Percentiles rank a stretch among this genome's conserved stretches.
phyloP scores from a whole-genome alignment of 345 rosid species.

The Conringia planisiliqua region DNA sequence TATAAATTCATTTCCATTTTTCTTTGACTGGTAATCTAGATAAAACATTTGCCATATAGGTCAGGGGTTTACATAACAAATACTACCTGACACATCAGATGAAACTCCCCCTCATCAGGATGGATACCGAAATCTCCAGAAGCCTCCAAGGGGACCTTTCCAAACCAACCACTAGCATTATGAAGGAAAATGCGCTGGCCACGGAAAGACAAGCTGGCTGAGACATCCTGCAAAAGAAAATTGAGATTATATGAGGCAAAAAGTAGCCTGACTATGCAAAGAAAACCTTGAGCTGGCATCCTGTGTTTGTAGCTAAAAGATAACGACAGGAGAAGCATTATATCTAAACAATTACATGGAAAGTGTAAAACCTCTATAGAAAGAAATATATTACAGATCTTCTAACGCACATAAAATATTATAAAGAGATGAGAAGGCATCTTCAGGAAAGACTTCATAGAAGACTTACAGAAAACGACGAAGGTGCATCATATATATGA shows the following conservation, averaged over 20 bases:
- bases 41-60: background rate
- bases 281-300: background rate
- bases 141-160: constrained; percentile 91
- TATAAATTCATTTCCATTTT: background rate
- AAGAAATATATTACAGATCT: background rate
- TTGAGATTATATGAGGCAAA: background rate
- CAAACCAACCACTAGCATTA: constrained; percentile 92
- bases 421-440: constrained; percentile 24
- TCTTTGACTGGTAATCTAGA: constrained; percentile 1
- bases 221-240: constrained; percentile 58
- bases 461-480: constrained; percentile 73
- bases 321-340: background rate
- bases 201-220: constrained; percentile 83
- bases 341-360: constrained; percentile 5
- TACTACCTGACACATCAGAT: constrained; percentile 92
- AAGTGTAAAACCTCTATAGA: background rate
- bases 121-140: constrained; percentile 98
- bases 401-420: background rate
- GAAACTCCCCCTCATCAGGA: constrained; percentile 99
- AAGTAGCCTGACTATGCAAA: constrained; percentile 12
- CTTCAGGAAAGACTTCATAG: constrained; percentile 13
- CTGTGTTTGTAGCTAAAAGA: constrained; percentile 6
- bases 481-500: constrained; percentile 88
- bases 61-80: background rate
- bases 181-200: constrained; percentile 92